phyloP scores from a whole-genome alignment of 2,329 filamentous ascomycete species.

The Emmonsia crescens region DNA sequence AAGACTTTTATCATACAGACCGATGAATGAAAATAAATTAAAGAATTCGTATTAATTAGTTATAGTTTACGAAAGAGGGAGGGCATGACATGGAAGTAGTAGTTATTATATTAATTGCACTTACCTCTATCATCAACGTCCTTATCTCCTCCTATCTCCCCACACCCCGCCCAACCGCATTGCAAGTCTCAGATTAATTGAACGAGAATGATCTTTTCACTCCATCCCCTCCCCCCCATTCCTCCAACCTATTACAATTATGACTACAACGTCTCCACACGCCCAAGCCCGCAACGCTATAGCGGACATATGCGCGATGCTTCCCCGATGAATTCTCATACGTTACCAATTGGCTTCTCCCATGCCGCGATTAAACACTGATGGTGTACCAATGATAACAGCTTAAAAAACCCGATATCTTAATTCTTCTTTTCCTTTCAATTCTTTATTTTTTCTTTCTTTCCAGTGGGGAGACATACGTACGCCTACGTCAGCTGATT shows the following conservation, averaged over 20 bases:
- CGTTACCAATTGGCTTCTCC: background rate
- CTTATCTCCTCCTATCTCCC: too few species aligned
- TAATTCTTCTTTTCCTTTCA: background rate
- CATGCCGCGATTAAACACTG: background rate
- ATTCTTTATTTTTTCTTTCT: too few species aligned
- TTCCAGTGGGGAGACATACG: background rate
- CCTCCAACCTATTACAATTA: background rate
- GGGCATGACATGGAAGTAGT: too few species aligned
- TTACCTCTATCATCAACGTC: too few species aligned
- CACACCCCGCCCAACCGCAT: too few species aligned
- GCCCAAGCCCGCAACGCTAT: background rate
- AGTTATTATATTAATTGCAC: too few species aligned
- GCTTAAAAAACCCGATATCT: background rate
- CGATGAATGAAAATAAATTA: background rate
- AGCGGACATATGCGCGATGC: background rate
- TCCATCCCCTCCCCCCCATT: background rate
- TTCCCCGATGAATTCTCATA: background rate
- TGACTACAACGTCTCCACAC: background rate
- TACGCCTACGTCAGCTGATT: too few species aligned
- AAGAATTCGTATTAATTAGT: too few species aligned
- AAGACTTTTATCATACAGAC: background rate
- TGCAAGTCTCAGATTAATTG: too few species aligned
- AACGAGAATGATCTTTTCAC: too few species aligned
- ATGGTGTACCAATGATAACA: background rate
- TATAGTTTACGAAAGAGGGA: background rate